Evolutionary conservation across 1,284 basidiomycete species (phyloP).

Genomic region (Ustilago trichophora): DNA sequence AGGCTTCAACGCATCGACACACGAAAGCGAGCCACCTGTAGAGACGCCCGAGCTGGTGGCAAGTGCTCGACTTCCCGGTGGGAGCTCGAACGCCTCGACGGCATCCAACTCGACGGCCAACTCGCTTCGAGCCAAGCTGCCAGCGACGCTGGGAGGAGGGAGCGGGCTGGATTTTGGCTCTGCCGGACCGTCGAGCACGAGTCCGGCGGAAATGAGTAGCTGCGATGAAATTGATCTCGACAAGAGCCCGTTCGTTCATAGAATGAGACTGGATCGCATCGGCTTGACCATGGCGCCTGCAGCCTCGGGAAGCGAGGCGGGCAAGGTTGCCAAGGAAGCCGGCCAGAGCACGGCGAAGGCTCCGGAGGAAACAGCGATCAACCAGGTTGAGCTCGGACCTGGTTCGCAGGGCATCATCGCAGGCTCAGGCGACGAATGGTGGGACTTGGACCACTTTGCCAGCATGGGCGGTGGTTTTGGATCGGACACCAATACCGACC

Average conservation of each 20-base stretch:
- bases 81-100: conserved; percentile 41
- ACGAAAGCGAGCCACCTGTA: conserved; percentile 43
- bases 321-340: conserved; percentile 10
- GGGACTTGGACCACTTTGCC: conserved; percentile 50
- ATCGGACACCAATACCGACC: conserved; percentile 37
- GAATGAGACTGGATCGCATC: conserved; percentile 44
- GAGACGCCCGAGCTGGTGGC: conserved; percentile 53
- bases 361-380: conserved; percentile 35
- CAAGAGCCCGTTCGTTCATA: conserved; percentile 46
- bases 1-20: conserved; percentile 37
- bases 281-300: conserved; percentile 39
- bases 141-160: conserved; percentile 29
- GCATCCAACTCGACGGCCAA: conserved; percentile 42
- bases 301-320: conserved; percentile 11
- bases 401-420: conserved; percentile 38
- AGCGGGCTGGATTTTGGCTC: conserved; percentile 55
- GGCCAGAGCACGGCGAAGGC: conserved; percentile 21
- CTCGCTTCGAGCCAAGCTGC: conserved; percentile 40
- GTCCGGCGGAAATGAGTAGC: conserved; percentile 54
- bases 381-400: conserved; percentile 48
- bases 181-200: conserved; percentile 54
- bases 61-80: conserved; percentile 36
- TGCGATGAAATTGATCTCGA: conserved; percentile 51
- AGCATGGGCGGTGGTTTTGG: conserved; percentile 33
- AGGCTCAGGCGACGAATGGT: conserved; percentile 48